Conservation (phyloP, 306 rosid species). For the Gastrolobium villosum region DNA sequence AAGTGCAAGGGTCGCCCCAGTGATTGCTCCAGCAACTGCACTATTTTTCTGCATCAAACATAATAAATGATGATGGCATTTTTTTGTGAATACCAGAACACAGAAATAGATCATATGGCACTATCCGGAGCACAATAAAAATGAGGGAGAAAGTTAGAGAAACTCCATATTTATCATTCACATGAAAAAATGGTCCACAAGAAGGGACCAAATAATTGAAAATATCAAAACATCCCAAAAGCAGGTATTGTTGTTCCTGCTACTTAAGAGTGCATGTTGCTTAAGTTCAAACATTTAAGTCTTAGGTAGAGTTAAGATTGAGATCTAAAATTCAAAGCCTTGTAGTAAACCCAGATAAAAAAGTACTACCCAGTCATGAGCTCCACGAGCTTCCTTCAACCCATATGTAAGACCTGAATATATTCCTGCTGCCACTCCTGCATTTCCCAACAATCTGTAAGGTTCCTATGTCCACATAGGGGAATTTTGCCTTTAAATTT, state of each 20-base stretch:
- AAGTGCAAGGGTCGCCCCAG: constrained; percentile 87
- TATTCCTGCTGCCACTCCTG: constrained; percentile 94
- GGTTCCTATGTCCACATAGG: neutral
- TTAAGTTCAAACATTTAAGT: neutral
- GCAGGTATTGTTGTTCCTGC: neutral
- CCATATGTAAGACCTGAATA: constrained; percentile 97
- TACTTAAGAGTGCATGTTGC: constrained; percentile 1
- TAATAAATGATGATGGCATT: neutral
- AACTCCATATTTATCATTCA: neutral
- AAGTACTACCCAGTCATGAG: constrained; percentile 87
- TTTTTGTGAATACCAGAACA: neutral
- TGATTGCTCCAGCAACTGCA: constrained; percentile 89
- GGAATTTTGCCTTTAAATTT: neutral
- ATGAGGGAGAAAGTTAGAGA: neutral
- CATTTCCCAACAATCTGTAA: constrained; percentile 26
- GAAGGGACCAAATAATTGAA: constrained; percentile 10
- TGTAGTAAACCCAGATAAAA: neutral
- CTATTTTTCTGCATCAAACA: constrained; percentile 85
- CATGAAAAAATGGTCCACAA: neutral
- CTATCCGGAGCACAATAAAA: neutral
- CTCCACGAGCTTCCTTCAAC: constrained; percentile 88
- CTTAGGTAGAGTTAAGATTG: neutral
- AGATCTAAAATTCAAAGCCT: neutral
- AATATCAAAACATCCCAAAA: constrained; percentile 14
- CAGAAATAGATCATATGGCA: neutral